These are phyloP conservation scores for Gymnopilus dilepis DNA, from an alignment of 768 basidiomycete species.

Conservation along the genomic window DNA sequence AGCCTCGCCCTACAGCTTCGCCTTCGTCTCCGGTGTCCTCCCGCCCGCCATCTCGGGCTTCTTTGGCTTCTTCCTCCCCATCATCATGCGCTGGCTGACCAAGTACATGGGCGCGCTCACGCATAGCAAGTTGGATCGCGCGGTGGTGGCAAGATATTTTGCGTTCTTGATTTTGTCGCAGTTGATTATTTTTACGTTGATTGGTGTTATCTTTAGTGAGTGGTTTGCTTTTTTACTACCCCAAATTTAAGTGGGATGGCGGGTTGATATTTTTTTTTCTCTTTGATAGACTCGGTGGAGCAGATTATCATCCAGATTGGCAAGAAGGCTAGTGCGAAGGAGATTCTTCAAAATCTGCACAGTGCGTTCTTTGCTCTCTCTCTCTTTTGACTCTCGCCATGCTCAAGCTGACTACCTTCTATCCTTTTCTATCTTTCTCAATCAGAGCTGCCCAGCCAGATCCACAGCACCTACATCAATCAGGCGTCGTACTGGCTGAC, in stretches of 20 bases:
- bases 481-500: conserved; percentile 94
- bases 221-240: conserved; percentile 9
- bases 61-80: conserved; percentile 90
- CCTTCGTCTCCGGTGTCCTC: conserved; percentile 89
- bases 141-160: conserved; percentile 92
- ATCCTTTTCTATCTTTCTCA: conserved; percentile 7
- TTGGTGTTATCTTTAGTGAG: conserved; percentile 88
- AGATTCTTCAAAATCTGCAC: conserved; percentile 51
- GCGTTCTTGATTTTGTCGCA: conserved; percentile 94
- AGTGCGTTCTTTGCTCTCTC: conserved; percentile 37
- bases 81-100: conserved; percentile 89
- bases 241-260: not conserved
- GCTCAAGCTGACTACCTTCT: not conserved
- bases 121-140: conserved; percentile 83
- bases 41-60: conserved; percentile 88
- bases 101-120: conserved; percentile 71
- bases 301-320: conserved; percentile 51
- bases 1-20: conserved; percentile 70
- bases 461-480: conserved; percentile 89
- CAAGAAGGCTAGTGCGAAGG: conserved; percentile 46
- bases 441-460: conserved; percentile 67
- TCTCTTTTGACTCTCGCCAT: not conserved
- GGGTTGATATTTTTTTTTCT: conserved; percentile 1
- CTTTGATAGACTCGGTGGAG: conserved; percentile 44
- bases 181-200: conserved; percentile 90